Conservation (phyloP, 2,329 filamentous ascomycete genomes). For the Dactylonectria macrodidyma region DNA sequence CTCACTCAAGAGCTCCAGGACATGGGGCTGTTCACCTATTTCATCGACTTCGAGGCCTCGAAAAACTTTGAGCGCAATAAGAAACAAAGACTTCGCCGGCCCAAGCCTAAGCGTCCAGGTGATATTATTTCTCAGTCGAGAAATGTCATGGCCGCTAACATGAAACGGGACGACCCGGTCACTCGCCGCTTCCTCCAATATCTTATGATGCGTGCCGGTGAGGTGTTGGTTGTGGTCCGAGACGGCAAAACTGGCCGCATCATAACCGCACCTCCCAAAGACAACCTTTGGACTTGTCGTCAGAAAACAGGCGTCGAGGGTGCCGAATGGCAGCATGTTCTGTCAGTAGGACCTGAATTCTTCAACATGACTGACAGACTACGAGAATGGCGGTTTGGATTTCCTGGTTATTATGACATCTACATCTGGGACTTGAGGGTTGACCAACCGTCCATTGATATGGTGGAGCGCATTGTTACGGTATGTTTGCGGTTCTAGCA, state of each 20-base stretch:
- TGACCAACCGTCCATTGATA: slow-evolving; percentile 23
- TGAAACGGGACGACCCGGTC: slow-evolving; percentile 48
- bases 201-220: slow-evolving; percentile 45
- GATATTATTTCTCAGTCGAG: slow-evolving; percentile 44
- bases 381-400: slow-evolving; percentile 47
- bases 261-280: slow-evolving; percentile 44
- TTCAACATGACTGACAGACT: slow-evolving; percentile 44
- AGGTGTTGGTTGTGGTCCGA: slow-evolving; percentile 46
- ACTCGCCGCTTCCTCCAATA: slow-evolving; percentile 50
- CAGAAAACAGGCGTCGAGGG: slow-evolving; percentile 45
- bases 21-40: slow-evolving; percentile 48
- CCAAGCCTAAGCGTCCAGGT: slow-evolving; percentile 39
- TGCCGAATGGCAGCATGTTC: slow-evolving; percentile 43
- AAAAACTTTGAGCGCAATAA: slow-evolving; percentile 35
- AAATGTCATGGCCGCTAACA: slow-evolving; percentile 48
- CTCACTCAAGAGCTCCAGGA: slow-evolving; percentile 46
- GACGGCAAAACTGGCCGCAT: slow-evolving; percentile 50
- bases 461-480: slow-evolving; percentile 40
- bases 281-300: slow-evolving; percentile 47
- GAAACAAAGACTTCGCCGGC: slow-evolving; percentile 33
- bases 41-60: slow-evolving; percentile 44
- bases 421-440: slow-evolving; percentile 49
- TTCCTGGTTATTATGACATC: slow-evolving; percentile 49
- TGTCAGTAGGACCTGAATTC: slow-evolving; percentile 44
- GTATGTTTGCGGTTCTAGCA: slow-evolving; percentile 12